Percentiles rank a stretch among this genome's conserved stretches.
These are phyloP conservation scores for Cercospora brassicicola DNA, from an alignment of 2,329 filamentous ascomycete species.

Conservation along the genomic window DNA sequence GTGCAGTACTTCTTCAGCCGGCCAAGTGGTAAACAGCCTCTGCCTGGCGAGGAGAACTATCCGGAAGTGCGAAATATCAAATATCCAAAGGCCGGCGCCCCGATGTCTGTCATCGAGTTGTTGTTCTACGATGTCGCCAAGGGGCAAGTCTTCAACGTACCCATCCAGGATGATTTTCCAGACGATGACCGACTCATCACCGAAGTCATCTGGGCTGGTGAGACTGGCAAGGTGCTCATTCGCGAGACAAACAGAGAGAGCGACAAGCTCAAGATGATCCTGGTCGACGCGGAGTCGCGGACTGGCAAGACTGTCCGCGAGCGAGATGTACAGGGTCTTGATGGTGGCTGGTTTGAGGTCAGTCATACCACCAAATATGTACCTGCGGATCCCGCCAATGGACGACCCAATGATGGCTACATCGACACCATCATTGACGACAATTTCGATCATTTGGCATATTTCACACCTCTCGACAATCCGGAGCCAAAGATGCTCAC, in stretches of 20 bases:
- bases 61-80: constrained; percentile 91
- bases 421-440: constrained; percentile 86
- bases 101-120: constrained; percentile 85
- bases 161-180: constrained; percentile 72
- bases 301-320: constrained; percentile 76
- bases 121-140: constrained; percentile 83
- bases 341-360: constrained; percentile 97
- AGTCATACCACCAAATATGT: constrained; percentile 82
- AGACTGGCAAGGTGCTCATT: constrained; percentile 71
- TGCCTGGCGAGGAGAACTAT: constrained; percentile 77
- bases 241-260: constrained; percentile 94
- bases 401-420: constrained; percentile 75
- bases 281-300: constrained; percentile 74
- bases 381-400: constrained; percentile 75
- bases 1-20: constrained; percentile 90
- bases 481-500: constrained; percentile 82
- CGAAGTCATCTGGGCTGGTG: constrained; percentile 85
- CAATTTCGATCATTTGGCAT: constrained; percentile 85
- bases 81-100: constrained; percentile 92
- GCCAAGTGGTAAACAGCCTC: constrained; percentile 71
- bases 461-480: constrained; percentile 86
- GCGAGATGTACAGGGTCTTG: constrained; percentile 76
- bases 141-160: constrained; percentile 75
- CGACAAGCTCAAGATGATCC: constrained; percentile 80
- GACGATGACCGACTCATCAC: constrained; percentile 87